Evolutionary conservation across 345 rosid species (phyloP), one percentile per base, ranked within the genome.

Genomic region (Citrus sp.): DNA sequence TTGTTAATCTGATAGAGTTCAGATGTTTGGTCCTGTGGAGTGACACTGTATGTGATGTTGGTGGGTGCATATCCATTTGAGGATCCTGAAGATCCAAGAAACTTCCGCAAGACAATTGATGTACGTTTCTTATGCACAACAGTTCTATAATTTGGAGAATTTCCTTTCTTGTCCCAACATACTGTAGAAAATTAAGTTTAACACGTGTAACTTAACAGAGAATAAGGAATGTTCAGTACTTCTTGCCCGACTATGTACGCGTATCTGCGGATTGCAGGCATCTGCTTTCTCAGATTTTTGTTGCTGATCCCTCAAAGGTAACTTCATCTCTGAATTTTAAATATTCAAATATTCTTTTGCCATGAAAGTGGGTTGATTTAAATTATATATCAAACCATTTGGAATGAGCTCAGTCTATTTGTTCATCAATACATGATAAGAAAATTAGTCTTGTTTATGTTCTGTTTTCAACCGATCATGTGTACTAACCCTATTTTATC

Each of bases 11-110:
- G 77, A 61, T 67, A 87, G 96, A 85, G 82, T 81, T 86, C 93
- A 73, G 96, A 92, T 87, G 93, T 92, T 70, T 92, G 96, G 96
- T 92, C 96, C 4, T 89, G 93, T 80, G 96, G 93, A 37, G 96
- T 92, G 78, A 92, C 96, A 7, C 72, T 92, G 30, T 92, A 90
- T 51, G 93, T 92, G 77, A 92, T 92, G 96, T 82, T 92, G 81
- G 92, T 92, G 19, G 96, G 96, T 74, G 88, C 88, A 56, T 90
- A 92, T 84, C 96, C 93, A 1, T 92, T 92, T 28, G 96, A 92
- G 83, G 95, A 91, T 74, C 93, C 92, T n/a, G 88, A 86, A 4
- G 95, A 91, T 84, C 93, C 93, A 60, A 80, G 90, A 74, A 87
- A 92, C 79, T 88, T 92, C 84, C 89, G 92, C 14, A 92, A 89